Evolutionary conservation across 768 basidiomycete species (phyloP), one percentile per base, ranked within the genome.

Genomic region (Lentinula aciculospora): DNA sequence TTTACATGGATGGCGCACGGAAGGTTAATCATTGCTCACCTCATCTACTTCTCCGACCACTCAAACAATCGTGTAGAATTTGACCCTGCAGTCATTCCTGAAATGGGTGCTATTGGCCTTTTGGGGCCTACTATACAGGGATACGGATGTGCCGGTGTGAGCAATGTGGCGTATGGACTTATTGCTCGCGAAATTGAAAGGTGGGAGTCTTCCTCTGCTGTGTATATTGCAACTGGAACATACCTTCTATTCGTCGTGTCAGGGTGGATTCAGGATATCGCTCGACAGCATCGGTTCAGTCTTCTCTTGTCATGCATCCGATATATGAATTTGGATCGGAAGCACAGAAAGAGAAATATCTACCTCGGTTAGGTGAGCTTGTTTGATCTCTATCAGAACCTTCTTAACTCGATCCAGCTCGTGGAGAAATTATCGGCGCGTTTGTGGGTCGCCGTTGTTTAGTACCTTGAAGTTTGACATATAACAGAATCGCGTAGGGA

Each of bases 241-340:
- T 17, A 9, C 40, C 31, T 29, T n/a, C 57, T 27, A 56, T 61
- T 53, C 21, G 3, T 3, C 36, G n/a, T 21, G 12, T 23, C 63
- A 94, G 95, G 61, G 86, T 98, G 37, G 96, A 99, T 68, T 98
- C 95, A 2, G 96, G 96, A 0, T 98, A 97, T 67, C 89, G 96
- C 25, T 95, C 92, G 4, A 95, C 87, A 3, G 86, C 94, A 61
- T 97, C 94, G 17, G 96, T 98, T 3, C 96, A 98, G 70, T 93
- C 91, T 0, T 95, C 93, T 19, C 82, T 99, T 27, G 93, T 96
- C 12, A 99, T 99, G 95, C 92, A 96, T 66, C 94, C 88, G 8
- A 91, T 93, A 63, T 73, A 89, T 67, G 86, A 89, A 65, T 98
- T 94, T 68, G 96, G 96, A 1, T 83, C 87, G 0, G 86, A 94